phyloP scores from a whole-genome alignment of 1,139 yeast species.

The Arxiozyma bovina region DNA sequence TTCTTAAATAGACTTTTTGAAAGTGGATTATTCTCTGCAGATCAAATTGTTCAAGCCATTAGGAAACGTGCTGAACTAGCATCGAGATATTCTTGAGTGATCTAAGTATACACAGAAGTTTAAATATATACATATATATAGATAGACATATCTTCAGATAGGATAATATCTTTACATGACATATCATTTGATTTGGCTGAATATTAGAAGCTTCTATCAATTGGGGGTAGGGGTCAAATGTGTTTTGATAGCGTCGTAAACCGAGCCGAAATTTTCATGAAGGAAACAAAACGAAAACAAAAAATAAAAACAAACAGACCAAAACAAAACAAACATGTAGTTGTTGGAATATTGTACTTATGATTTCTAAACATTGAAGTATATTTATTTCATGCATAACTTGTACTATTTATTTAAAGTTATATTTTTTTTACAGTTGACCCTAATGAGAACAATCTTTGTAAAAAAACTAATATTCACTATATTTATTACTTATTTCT shows the following conservation, averaged over 20 bases:
- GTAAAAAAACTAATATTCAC: too few relatives aligned
- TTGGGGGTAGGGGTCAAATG: background rate
- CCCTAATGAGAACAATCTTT: too few relatives aligned
- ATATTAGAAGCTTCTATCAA: background rate
- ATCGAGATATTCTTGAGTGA: conserved; percentile 15
- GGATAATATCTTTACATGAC: too few relatives aligned
- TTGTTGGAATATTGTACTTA: too few relatives aligned
- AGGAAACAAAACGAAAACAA: background rate
- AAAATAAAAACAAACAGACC: background rate
- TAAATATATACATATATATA: too few relatives aligned
- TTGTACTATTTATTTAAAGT: too few relatives aligned
- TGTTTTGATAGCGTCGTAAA: background rate
- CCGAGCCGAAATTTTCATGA: background rate
- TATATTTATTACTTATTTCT: too few relatives aligned
- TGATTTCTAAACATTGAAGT: background rate
- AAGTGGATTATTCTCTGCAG: conserved; percentile 15
- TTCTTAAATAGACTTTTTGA: conserved; percentile 25
- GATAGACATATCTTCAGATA: too few relatives aligned
- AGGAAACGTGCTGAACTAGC: conserved; percentile 28
- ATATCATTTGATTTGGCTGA: background rate
- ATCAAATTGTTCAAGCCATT: conserved; percentile 21
- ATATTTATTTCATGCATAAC: too few relatives aligned
- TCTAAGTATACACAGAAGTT: too few relatives aligned
- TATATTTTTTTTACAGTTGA: too few relatives aligned
- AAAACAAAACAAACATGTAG: background rate